Base-by-base conservation (phyloP, 108 stramenopile species). In the Cyclotella choctawhatcheeana region DNA sequence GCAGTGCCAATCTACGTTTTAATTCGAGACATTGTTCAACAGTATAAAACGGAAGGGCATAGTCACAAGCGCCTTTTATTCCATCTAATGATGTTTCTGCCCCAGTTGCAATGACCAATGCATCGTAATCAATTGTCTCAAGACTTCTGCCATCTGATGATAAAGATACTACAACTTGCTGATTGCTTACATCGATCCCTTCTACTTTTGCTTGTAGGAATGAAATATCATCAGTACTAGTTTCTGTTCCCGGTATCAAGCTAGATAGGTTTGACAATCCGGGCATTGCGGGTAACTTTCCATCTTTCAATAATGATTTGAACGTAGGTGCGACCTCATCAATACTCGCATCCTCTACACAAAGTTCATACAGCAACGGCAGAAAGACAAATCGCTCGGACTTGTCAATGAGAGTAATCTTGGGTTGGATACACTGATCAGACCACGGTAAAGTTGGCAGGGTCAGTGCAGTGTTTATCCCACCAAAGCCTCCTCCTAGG, bases 341-440 rank as follows among this genome's bases (percentile, higher is more conserved):
- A 48, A 78, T 31, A 60, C 75, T 82, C 20, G 74, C 82, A 45
- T 87, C 88, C 32, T 87, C 90, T 45, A 89, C 74, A 43, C 89
- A 89, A 32, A 93, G 71, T 74, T 96, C 95, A 65, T 94, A 96
- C 30, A 96, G 67, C 14, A 96, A 77, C 0, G 95, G 95, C 44
- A 94, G 77, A 79, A 96, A 96, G 3, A 93, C 91, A 66, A 96
- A 96, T 58, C 86, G 69, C 58, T 92, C 91, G 2, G 88, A 85
- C 64, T 84, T 84, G 61, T 94, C 93, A 27, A 96, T 83, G 0
- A 96, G 62, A 16, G 88, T 88, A 24, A 96, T 84, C 30, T 64
- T 68, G 18, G 88, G 82, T 59, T 69, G 54, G 29, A 77, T 68
- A 47, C 30, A 2, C 7, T 44, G 10, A 13, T 64, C 58, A 0